Conservation (phyloP, 257 asterid genomes). For the Nicotiana tomentosiformis region DNA sequence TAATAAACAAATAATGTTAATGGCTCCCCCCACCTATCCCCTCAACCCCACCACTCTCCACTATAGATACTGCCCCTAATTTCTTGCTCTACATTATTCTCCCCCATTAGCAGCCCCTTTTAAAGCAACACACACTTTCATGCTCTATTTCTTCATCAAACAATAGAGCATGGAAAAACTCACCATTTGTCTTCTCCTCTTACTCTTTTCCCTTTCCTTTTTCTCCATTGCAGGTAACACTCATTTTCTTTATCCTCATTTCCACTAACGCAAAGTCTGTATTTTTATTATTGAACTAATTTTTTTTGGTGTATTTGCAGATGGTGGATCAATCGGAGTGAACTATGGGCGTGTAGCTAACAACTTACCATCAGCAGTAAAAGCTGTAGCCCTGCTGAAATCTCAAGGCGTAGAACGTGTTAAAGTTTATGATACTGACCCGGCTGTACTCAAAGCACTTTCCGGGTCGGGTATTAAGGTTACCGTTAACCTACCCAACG, state of each 20-base stretch:
- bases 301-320: slow-evolving; percentile 1
- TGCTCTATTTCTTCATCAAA: slow-evolving; percentile 1
- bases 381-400: slow-evolving; percentile 59
- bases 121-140: neutral
- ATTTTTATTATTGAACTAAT: neutral
- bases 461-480: slow-evolving; percentile 66
- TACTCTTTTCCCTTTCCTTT: neutral
- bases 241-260: neutral
- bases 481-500: slow-evolving; percentile 82
- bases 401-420: slow-evolving; percentile 64
- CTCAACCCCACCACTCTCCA: neutral
- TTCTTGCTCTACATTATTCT: neutral
- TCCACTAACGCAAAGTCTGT: neutral
- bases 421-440: slow-evolving; percentile 81
- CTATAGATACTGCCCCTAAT: neutral
- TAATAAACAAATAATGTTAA: no score
- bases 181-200: neutral
- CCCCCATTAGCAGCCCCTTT: neutral
- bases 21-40: neutral
- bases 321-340: slow-evolving; percentile 60
- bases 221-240: slow-evolving; percentile 1
- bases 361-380: slow-evolving; percentile 73
- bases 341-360: slow-evolving; percentile 83
- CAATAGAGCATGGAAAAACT: slow-evolving; percentile 5
- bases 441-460: slow-evolving; percentile 67